These are phyloP conservation scores for Neurospora intermedia DNA, from an alignment of 495 filamentous ascomycete genomes.

Conservation along the genomic window DNA sequence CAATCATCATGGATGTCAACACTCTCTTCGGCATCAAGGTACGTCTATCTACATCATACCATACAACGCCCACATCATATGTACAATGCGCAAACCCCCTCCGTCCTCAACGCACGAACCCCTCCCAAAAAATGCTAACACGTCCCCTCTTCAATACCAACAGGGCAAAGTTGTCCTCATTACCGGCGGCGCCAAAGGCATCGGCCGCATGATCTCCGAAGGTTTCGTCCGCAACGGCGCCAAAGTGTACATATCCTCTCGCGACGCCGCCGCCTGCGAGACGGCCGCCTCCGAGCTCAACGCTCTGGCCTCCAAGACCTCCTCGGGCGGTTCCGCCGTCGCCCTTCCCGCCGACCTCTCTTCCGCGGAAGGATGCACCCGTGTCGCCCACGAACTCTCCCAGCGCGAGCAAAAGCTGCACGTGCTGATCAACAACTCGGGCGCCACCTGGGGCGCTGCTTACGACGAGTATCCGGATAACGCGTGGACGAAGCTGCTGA, in stretches of 20 bases:
- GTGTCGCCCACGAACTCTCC: conserved; percentile 50
- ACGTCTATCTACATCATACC: conserved; percentile 4
- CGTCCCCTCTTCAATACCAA: not conserved
- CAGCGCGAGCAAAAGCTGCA: conserved; percentile 56
- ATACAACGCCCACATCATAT: not conserved
- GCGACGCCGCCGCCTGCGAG: conserved; percentile 32
- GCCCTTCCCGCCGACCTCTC: conserved; percentile 30
- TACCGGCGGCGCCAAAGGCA: conserved; percentile 43
- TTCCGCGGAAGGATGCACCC: conserved; percentile 40
- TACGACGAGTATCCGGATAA: conserved; percentile 60
- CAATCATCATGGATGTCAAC: conserved; percentile 39
- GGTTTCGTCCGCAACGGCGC: conserved; percentile 71
- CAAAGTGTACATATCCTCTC: conserved; percentile 77
- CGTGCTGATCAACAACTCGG: conserved; percentile 73
- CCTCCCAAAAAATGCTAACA: not conserved
- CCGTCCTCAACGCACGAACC: not conserved
- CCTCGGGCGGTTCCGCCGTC: conserved; percentile 15
- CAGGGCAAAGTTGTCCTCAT: conserved; percentile 33
- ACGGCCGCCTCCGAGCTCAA: conserved; percentile 20
- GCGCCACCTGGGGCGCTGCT: conserved; percentile 64
- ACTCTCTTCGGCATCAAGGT: conserved; percentile 52
- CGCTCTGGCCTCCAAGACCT: conserved; percentile 3
- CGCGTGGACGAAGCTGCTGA: conserved; percentile 66
- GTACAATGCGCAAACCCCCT: not conserved
- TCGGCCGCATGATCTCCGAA: conserved; percentile 72